phyloP scores from a whole-genome alignment of 371 early-diverging fungal species.

The Blakeslea trispora region DNA sequence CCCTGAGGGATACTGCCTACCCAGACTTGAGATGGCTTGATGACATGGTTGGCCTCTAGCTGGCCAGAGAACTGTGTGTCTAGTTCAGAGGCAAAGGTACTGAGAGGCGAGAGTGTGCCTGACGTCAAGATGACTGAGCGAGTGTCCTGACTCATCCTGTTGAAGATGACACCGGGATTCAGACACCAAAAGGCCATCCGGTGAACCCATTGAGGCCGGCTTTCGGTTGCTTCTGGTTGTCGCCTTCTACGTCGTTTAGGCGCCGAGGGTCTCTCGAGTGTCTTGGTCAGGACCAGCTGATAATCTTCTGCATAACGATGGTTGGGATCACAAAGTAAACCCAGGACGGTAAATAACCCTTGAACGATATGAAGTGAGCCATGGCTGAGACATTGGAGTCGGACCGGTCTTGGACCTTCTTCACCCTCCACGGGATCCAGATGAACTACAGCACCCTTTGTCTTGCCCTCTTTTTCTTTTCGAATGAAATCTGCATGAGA shows the following conservation, averaged over 20 bases:
- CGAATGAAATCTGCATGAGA: slow-evolving; percentile 31
- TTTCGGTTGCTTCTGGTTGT: background rate
- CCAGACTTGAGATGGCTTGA: slow-evolving; percentile 54
- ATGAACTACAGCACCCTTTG: background rate
- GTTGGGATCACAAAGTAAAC: slow-evolving; percentile 31
- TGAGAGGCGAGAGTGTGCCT: slow-evolving; percentile 82
- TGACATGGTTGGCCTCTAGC: slow-evolving; percentile 64
- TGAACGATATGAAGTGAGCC: slow-evolving; percentile 10
- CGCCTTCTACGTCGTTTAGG: background rate
- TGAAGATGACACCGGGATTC: slow-evolving; percentile 67
- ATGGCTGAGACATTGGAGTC: slow-evolving; percentile 16
- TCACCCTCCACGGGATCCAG: background rate
- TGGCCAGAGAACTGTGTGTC: slow-evolving; percentile 48
- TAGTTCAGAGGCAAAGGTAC: slow-evolving; percentile 72
- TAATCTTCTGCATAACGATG: slow-evolving; percentile 43
- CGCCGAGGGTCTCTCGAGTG: slow-evolving; percentile 3
- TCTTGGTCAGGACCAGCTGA: slow-evolving; percentile 42
- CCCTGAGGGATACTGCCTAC: slow-evolving; percentile 50
- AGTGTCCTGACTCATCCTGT: slow-evolving; percentile 43
- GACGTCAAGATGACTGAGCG: slow-evolving; percentile 81
- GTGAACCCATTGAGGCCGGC: slow-evolving; percentile 17
- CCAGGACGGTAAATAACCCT: slow-evolving; percentile 40
- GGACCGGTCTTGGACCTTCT: background rate
- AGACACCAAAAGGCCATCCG: slow-evolving; percentile 44
- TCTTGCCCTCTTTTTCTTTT: slow-evolving; percentile 24